These are phyloP conservation scores for Hypericum androsaemum DNA, from an alignment of 345 rosid species.

Conservation along the genomic window DNA sequence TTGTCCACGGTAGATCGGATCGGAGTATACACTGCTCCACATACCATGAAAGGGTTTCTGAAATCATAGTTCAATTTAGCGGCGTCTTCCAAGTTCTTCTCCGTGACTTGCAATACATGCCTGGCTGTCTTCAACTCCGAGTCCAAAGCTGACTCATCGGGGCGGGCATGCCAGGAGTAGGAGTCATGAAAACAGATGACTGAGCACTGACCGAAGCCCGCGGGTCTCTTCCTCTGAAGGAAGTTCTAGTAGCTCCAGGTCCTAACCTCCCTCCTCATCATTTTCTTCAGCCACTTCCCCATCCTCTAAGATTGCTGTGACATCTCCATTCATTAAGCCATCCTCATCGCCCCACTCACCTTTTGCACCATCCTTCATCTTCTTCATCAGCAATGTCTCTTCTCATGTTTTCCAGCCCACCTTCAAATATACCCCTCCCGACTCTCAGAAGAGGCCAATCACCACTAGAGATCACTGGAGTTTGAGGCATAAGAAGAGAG, in stretches of 20 bases:
- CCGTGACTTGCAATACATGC: conserved; percentile 74
- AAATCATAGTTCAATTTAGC: conserved; percentile 70
- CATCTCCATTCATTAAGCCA: conserved; percentile 52
- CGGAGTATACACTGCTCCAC: conserved; percentile 83
- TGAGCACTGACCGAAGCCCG: conserved; percentile 45
- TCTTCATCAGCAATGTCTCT: conserved; percentile 55
- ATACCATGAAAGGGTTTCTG: conserved; percentile 86
- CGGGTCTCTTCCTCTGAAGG: conserved; percentile 86
- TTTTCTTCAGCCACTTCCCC: conserved; percentile 60
- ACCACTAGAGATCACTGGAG: conserved; percentile 66
- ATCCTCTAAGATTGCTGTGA: conserved; percentile 40
- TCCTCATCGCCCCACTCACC: conserved; percentile 84
- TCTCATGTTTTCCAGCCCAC: conserved; percentile 55
- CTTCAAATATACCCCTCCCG: conserved; percentile 87
- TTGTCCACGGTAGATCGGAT: conserved; percentile 89
- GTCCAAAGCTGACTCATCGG: conserved; percentile 82
- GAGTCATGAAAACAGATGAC: conserved; percentile 64
- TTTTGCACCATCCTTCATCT: conserved; percentile 46
- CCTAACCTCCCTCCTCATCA: conserved; percentile 87
- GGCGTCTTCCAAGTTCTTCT: conserved; percentile 64
- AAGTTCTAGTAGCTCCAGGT: conserved; percentile 78
- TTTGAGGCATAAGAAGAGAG: conserved; percentile 70
- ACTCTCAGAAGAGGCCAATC: conserved; percentile 98
- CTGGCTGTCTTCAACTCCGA: conserved; percentile 68
- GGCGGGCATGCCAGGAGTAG: conserved; percentile 83